Evolutionary conservation across 2,329 filamentous ascomycete genomes (phyloP), one percentile per base, ranked within the genome.

Genomic region (Trichophaea hybrida): DNA sequence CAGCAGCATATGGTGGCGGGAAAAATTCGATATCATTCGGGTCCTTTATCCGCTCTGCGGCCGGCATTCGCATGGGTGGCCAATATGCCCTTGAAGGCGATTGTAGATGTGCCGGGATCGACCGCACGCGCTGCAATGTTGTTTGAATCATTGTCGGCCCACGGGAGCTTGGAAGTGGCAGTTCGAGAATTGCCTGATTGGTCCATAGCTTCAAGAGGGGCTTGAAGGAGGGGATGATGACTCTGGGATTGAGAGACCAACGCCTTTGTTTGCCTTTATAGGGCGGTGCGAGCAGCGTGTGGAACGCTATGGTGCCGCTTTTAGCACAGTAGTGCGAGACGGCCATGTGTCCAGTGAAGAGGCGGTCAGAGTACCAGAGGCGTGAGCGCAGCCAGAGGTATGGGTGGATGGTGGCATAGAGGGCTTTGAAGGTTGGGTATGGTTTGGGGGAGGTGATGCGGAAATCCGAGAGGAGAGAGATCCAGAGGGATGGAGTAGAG

Each of bases 341-440:
- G 17, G 66, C 52, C 43, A 69, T 53, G 10, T 60, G 65, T 4
- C 67, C 67, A 12, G 60, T 67, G 46, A 61, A 65, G 12, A 54
- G 60, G 6, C 61, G 62, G 52, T 68, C 66, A 2, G 64, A 62
- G 32, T 66, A 62, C 61, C 67, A 69, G 24, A 69, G 57, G 17
- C 65, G 62, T 4, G 61, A 61, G 15, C 61, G 60, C 8, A 69
- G 65, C 52, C 64, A 69, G 13, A 69, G 61, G 37, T 69, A 65
- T 2, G 59, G 56, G 7, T 63, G 64, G 12, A 68, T 54, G 2
- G 64, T 58, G 48, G 57, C 55, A 46, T 68, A 66, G 24, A 69
- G 61, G 8, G 60, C 58, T 8, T 59, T 58, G 53, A 64, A 68
- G 8, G 56, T 60, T 33, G 49, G 40, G 58, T 69, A 69, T 1